Evolutionary conservation across 2,329 filamentous ascomycete species (phyloP), one percentile per base, ranked within the genome.

Genomic region (Ophiobolus disseminans): DNA sequence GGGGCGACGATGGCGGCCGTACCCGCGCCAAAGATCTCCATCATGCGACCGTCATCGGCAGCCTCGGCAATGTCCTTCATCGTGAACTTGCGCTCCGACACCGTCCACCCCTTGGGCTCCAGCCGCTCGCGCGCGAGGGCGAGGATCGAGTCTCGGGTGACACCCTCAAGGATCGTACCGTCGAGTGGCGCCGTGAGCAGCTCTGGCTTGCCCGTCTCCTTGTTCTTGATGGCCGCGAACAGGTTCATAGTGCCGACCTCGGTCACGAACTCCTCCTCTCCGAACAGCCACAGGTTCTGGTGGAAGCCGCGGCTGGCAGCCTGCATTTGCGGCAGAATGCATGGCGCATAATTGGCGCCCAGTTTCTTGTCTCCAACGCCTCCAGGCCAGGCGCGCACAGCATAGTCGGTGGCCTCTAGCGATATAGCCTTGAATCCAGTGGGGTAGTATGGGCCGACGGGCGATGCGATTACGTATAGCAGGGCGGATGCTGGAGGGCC

Each of bases 181-280:
- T 99, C 94, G 11, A 99, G 82, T 19, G 94, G 94, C 28, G 93
- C 91, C n/a, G 94, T 99, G 65, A 97, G 74, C 43, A 99, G 84
- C 79, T 97, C 92, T 69, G 92, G 93, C 77, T 92, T 84, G 6
- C 93, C 94, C 10, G 91, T 94, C 73, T 89, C 82, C 81, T 89
- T 90, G 79, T 95, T 86, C 77, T 86, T 86, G 63, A 97, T 77
- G 32, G 89, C 92, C 23, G 88, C 87, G 68, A 97, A 99, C 73
- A 99, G 86, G 78, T 99, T 99, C 94, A 99, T 99, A 48, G 94
- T 97, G 67, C 94, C 94, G 47, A 97, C 94, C 76, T 99, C 94
- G 37, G 94, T 99, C 49, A 97, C 87, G 68, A 88, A 96, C 74
- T 97, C 91, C 75, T 97, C 91, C 69, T 95, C 87, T 34, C 92